A percentile compares a stretch with the other conserved stretches of the same genome.
These are phyloP conservation scores for Crithidia expoeki DNA, from an alignment of 208 protist genomes.

Conservation along the genomic window DNA sequence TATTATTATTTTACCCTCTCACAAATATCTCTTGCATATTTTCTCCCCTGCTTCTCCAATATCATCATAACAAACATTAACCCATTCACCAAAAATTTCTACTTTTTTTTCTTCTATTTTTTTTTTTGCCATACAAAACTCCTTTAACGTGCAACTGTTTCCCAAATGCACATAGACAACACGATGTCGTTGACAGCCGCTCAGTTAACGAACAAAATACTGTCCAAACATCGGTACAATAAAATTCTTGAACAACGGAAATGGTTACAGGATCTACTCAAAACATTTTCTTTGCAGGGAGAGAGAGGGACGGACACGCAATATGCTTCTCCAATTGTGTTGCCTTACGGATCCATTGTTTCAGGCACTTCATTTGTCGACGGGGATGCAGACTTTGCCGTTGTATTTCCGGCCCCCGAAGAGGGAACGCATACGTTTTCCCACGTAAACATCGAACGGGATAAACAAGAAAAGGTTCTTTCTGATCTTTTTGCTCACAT, in stretches of 20 bases:
- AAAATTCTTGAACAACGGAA: slow-evolving; percentile 31
- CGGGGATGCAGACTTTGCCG: slow-evolving; percentile 74
- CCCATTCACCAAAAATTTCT: too few species aligned
- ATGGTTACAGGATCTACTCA: slow-evolving; percentile 33
- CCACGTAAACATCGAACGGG: slow-evolving; percentile 37
- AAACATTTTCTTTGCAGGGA: slow-evolving; percentile 22
- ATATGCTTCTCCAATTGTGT: slow-evolving; percentile 37
- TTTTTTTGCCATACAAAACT: too few species aligned
- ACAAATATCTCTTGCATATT: too few species aligned
- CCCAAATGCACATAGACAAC: too few species aligned
- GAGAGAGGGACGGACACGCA: background rate
- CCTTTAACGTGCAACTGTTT: too few species aligned
- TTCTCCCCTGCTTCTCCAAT: too few species aligned
- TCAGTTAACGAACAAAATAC: slow-evolving; percentile 16
- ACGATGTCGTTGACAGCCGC: slow-evolving; percentile 1
- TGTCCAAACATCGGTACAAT: slow-evolving; percentile 20
- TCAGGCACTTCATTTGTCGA: slow-evolving; percentile 73
- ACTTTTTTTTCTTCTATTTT: too few species aligned
- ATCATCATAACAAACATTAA: too few species aligned
- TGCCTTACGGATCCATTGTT: slow-evolving; percentile 79
- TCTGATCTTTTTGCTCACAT: slow-evolving; percentile 58
- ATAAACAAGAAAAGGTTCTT: slow-evolving; percentile 52
- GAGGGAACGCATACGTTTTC: slow-evolving; percentile 6
- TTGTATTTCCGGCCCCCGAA: slow-evolving; percentile 46
- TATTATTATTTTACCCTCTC: too few species aligned